These are phyloP conservation scores for Massarina eburnea DNA, from an alignment of 2,329 filamentous ascomycete genomes.

Conservation along the genomic window DNA sequence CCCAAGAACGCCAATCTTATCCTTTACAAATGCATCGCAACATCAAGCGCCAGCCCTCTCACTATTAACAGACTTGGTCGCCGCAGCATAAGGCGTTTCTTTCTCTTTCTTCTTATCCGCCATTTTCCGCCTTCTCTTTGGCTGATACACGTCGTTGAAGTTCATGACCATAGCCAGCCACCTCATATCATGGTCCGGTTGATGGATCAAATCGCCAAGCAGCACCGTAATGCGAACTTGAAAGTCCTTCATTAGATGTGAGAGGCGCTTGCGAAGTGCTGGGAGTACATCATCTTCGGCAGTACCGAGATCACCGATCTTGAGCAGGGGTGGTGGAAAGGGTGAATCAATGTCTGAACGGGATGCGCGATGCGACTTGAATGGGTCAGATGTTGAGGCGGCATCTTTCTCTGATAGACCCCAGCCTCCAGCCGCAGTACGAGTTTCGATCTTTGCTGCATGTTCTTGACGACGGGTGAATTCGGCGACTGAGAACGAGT, in stretches of 20 bases:
- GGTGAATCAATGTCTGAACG: slow-evolving; percentile 45
- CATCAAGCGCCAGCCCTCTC: no score
- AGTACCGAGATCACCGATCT: slow-evolving; percentile 33
- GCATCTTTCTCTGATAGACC: slow-evolving; percentile 59
- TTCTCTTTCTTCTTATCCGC: slow-evolving; percentile 30
- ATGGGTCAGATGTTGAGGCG: slow-evolving; percentile 23
- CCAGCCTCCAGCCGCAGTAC: slow-evolving; percentile 66
- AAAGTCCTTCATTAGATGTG: slow-evolving; percentile 74
- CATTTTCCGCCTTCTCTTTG: slow-evolving; percentile 64
- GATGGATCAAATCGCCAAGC: slow-evolving; percentile 86
- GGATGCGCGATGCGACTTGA: slow-evolving; percentile 22
- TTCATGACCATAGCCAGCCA: slow-evolving; percentile 98
- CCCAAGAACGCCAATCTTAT: no score
- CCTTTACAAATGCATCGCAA: no score
- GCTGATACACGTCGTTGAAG: slow-evolving; percentile 95
- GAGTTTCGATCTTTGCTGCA: slow-evolving; percentile 69
- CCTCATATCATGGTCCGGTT: slow-evolving; percentile 91
- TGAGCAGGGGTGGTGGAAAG: slow-evolving; percentile 44
- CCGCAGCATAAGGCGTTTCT: slow-evolving; percentile 13
- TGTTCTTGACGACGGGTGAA: slow-evolving; percentile 89
- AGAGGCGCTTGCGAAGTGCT: slow-evolving; percentile 72
- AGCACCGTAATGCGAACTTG: slow-evolving; percentile 74
- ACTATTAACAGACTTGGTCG: no score
- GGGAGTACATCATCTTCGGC: slow-evolving; percentile 69
- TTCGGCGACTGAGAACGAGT: slow-evolving; percentile 92